Conservation (phyloP, 805 yeast genomes). For the Myxozyma lipomycoides region DNA sequence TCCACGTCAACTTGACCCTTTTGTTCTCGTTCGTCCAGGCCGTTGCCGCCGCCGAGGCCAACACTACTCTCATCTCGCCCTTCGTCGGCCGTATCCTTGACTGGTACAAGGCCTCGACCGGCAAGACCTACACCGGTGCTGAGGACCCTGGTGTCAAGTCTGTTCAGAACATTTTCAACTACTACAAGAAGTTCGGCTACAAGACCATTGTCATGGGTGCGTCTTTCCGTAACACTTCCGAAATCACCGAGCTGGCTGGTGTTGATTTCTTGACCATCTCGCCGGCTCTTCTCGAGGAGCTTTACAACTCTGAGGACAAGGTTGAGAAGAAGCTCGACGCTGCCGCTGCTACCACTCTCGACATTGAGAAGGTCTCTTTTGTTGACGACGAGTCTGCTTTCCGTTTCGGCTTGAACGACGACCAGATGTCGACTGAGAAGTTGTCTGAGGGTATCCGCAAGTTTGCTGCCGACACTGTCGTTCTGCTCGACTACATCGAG, state of each 20-base stretch:
- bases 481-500: slow-evolving; percentile 44
- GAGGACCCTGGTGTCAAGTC: slow-evolving; percentile 95
- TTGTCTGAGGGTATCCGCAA: slow-evolving; percentile 96
- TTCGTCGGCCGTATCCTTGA: slow-evolving; percentile 98
- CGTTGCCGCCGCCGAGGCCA: slow-evolving; percentile 98
- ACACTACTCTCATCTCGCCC: slow-evolving; percentile 93
- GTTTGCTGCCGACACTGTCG: slow-evolving; percentile 88
- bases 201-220: slow-evolving; percentile 99
- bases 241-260: slow-evolving; percentile 95
- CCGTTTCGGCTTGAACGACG: slow-evolving; percentile 90
- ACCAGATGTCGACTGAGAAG: slow-evolving; percentile 98
- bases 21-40: slow-evolving; percentile 96
- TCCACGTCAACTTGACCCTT: slow-evolving; percentile 93
- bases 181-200: slow-evolving; percentile 96
- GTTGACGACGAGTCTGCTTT: slow-evolving; percentile 82
- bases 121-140: slow-evolving; percentile 74
- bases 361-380: slow-evolving; percentile 68
- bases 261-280: slow-evolving; percentile 93
- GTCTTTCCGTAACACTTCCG: slow-evolving; percentile 95
- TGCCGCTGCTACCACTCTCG: slow-evolving; percentile 50
- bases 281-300: slow-evolving; percentile 85
- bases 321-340: slow-evolving; percentile 83
- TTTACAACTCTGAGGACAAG: slow-evolving; percentile 67
- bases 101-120: slow-evolving; percentile 94
- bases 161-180: slow-evolving; percentile 85